Evolutionary conservation across 345 rosid species (phyloP).

Genomic region (Carallia brachiata): DNA sequence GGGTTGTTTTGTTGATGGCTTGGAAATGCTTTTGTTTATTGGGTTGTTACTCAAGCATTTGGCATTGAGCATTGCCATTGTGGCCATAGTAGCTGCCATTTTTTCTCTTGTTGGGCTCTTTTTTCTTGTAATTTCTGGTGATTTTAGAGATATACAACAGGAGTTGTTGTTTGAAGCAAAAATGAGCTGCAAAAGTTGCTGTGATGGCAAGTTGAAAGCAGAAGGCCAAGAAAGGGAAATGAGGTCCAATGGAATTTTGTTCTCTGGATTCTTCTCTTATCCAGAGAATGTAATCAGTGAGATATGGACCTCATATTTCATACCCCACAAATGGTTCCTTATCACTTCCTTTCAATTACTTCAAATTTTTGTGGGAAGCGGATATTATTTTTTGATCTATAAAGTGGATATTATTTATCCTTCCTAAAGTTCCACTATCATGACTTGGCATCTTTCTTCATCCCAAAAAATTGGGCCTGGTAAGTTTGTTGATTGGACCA

Average conservation of each 20-base stretch:
- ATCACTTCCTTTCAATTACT: conserved; percentile 23
- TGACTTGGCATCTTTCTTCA: too few species aligned
- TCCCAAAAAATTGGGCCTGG: too few species aligned
- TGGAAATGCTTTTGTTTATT: conserved; percentile 34
- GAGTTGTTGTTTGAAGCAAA: conserved; percentile 14
- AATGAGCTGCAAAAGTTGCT: conserved; percentile 4
- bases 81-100: conserved; percentile 65
- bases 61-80: conserved; percentile 59
- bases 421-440: background rate
- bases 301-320: conserved; percentile 36
- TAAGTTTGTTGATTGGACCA: too few species aligned
- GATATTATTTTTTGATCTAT: too few species aligned
- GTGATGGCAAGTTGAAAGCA: conserved; percentile 1
- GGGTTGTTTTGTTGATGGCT: conserved; percentile 35
- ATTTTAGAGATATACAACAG: background rate
- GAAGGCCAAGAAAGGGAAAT: conserved; percentile 16
- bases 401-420: too few species aligned
- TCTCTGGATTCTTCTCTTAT: conserved; percentile 62
- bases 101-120: background rate
- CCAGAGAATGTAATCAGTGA: conserved; percentile 32
- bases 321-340: conserved; percentile 28
- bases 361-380: background rate
- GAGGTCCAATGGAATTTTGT: conserved; percentile 39
- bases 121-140: background rate
- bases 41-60: conserved; percentile 48